phyloP scores from a whole-genome alignment of 371 early-diverging fungal species.

The Mucor circinelloides region DNA sequence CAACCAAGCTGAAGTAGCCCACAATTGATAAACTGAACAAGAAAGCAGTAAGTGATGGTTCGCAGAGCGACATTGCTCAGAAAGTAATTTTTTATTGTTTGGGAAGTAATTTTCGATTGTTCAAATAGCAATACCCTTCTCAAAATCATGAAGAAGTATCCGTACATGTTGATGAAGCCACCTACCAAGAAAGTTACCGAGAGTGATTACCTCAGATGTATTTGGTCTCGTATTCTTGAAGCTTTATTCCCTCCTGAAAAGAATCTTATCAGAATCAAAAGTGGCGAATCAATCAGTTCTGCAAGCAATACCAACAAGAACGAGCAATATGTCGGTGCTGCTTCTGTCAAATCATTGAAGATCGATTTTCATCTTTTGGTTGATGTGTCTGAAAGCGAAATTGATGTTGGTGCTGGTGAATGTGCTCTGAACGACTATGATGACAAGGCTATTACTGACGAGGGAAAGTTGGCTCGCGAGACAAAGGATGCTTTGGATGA shows the following conservation, averaged over 20 bases:
- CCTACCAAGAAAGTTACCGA: conserved; percentile 1
- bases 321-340: not conserved
- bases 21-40: too few relatives aligned
- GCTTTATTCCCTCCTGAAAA: conserved; percentile 3
- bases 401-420: conserved; percentile 20
- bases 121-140: too few relatives aligned
- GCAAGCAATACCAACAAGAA: conserved; percentile 3
- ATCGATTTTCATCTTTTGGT: conserved; percentile 12
- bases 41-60: too few relatives aligned
- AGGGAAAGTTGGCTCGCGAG: conserved; percentile 14
- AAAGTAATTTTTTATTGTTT: too few relatives aligned
- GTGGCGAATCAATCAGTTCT: conserved; percentile 1
- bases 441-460: conserved; percentile 13
- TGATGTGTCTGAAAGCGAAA: conserved; percentile 8
- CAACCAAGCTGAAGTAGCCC: too few relatives aligned
- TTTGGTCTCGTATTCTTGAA: not conserved
- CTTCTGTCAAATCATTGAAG: conserved; percentile 1
- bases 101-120: too few relatives aligned
- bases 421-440: conserved; percentile 14
- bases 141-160: conserved; percentile 8
- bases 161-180: not conserved
- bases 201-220: not conserved
- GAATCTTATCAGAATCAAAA: not conserved
- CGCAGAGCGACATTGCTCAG: too few relatives aligned
- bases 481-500: conserved; percentile 21